phyloP scores from a whole-genome alignment of 2,329 filamentous ascomycete species.

The Reticulascus tulasneorum region DNA sequence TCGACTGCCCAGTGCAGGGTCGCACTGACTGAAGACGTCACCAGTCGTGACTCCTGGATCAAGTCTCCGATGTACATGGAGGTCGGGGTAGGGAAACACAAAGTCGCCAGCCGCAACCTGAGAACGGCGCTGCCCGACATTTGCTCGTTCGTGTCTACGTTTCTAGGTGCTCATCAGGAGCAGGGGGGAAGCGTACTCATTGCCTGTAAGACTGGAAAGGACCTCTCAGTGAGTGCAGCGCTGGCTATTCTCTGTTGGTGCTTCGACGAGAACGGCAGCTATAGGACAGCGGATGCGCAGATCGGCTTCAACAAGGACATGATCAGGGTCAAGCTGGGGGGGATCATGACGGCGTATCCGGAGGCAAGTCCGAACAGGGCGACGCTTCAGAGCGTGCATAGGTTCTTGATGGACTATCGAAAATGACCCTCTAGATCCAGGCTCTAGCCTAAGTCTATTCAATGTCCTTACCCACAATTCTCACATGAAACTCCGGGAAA shows the following conservation, averaged over 20 bases:
- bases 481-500: too few relatives aligned
- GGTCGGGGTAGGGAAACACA: conserved; percentile 67
- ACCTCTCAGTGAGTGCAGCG: conserved; percentile 73
- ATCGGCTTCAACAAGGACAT: conserved; percentile 63
- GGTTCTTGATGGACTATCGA: conserved; percentile 69
- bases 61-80: conserved; percentile 36
- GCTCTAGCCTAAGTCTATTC: conserved; percentile 2
- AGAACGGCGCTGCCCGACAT: conserved; percentile 65
- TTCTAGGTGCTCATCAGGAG: conserved; percentile 21
- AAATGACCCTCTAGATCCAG: too few relatives aligned
- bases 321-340: conserved; percentile 74
- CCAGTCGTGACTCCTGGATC: conserved; percentile 38
- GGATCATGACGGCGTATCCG: conserved; percentile 74
- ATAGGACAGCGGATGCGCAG: conserved; percentile 18
- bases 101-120: conserved; percentile 80
- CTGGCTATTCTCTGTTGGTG: conserved; percentile 73
- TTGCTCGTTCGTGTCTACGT: conserved; percentile 47
- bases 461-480: neutral
- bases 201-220: conserved; percentile 72
- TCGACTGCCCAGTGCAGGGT: conserved; percentile 33
- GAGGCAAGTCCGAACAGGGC: conserved; percentile 79
- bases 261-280: conserved; percentile 59
- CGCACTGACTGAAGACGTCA: conserved; percentile 36
- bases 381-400: conserved; percentile 88
- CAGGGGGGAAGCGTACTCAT: conserved; percentile 44